Evolutionary conservation across 371 early-diverging fungal genomes (phyloP), one percentile per base, ranked within the genome.

Genomic region (Mortierella sp.): DNA sequence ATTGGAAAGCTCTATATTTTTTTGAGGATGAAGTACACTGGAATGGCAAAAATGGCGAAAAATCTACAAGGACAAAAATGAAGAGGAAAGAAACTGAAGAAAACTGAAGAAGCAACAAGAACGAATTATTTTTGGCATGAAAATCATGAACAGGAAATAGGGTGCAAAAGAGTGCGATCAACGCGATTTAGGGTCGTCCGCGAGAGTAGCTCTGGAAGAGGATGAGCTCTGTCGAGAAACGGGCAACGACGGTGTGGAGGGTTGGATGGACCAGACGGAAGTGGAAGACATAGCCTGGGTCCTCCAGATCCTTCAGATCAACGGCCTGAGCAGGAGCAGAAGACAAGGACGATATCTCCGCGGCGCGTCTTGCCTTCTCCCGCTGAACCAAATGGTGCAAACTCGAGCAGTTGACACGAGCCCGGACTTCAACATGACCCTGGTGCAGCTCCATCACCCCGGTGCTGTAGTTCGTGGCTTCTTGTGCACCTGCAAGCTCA

Each of bases 341-440:
- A 24, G 66, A 47, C 13, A 37, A 58, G 0, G 58, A 31, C 8
- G 58, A 16, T 1, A 69, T 34, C 44, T 63, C 52, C 1, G 73
- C 70, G 1, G 41, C 61, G 0, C 71, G 70, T 24, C 34, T 70
- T n/a, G 65, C 66, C 66, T 74, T 77, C 67, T 77, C 78, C 29
- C 76, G 79, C 64, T 78, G 76, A 9, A 71, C 44, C 37, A 78
- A 29, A 40, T 72, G 66, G 43, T 83, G 83, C 70, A 75, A 2
- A 43, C 79, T 83, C n/a, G 83, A 83, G 43, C 83, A 83, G 29
- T 75, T 71, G 64, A 83, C 79, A 0, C 76, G 68, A 4, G 79
- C 83, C 39, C 45, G 58, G 41, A 83, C 76, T 19, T 50, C 39
- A 6, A 71, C 41, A 2, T 34, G 53, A 0, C 83, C 83, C n/a